Evolutionary conservation across 2,329 filamentous ascomycete genomes (phyloP), one percentile per base, ranked within the genome.

Genomic region (Didymella pomorum): DNA sequence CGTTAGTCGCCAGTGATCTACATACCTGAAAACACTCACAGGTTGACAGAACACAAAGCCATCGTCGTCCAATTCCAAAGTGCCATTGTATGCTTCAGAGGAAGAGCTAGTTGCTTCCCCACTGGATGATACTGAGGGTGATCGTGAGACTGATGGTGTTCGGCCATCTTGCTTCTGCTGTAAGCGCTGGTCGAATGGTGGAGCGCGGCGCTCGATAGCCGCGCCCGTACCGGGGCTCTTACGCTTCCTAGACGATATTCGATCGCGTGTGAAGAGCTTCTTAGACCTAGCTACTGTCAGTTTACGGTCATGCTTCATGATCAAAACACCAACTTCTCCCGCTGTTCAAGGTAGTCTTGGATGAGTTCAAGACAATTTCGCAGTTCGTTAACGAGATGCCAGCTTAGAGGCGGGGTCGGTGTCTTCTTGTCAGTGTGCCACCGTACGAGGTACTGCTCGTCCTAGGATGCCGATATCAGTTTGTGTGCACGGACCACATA

Each of bases 311-410:
- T 28, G 2, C 23, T 42, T 26, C 37, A 16, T 7, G 4, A 14
- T 31, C n/a, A 41, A 16, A n/a, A 21, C 10, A 16, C 37, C 29
- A 28, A 74, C 73, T 65, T 65, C 16, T 70, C 58, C 29, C 67
- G 63, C 14, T 26, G 25, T 2, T 79, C 75, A 0, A 82, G 61
- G 49, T 83, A 82, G 2, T 68, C 67, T 49, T 83, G 81, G 0
- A 83, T 69, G 1, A 72, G 58, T 47, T 79, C 74, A 0, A 82
- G 68, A 33, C 76, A 78, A 6, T 66, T 47, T 0, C 61, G 58
- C 0, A 83, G 71, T 49, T 82, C 80, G 0, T 69, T 55, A 0
- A 82, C 31, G 1, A 60, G 37, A 51, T 83, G 81, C 81, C 81
- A 83, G 6, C 78, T 80, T 3, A 76, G 65, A 2, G 79, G 73